Conservation (phyloP, 768 basidiomycete species). For the Collybia sordida region DNA sequence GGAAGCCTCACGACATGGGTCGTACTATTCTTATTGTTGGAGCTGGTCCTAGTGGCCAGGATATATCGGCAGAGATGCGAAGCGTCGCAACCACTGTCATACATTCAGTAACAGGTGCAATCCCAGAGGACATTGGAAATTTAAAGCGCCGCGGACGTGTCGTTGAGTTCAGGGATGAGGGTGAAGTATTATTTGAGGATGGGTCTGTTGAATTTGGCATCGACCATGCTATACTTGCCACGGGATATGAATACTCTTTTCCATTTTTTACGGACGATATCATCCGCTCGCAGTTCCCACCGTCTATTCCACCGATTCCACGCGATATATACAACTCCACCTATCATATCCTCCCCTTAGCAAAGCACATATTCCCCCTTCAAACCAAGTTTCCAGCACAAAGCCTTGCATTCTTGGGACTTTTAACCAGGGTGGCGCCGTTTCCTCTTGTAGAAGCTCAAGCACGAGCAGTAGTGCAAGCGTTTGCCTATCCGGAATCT, state of each 20-base stretch:
- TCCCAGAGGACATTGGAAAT: conserved; percentile 27
- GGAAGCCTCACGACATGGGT: conserved; percentile 46
- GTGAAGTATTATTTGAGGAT: conserved; percentile 58
- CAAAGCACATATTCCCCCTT: conserved; percentile 68
- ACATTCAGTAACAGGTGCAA: conserved; percentile 48
- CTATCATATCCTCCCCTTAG: conserved; percentile 69
- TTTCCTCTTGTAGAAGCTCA: conserved; percentile 82
- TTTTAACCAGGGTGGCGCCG: conserved; percentile 60
- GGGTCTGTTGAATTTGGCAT: conserved; percentile 53
- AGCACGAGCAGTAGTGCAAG: conserved; percentile 57
- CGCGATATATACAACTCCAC: conserved; percentile 60
- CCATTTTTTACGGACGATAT: conserved; percentile 54
- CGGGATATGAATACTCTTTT: conserved; percentile 67
- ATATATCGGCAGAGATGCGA: conserved; percentile 63
- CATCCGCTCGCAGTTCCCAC: conserved; percentile 34
- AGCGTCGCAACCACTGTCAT: conserved; percentile 44
- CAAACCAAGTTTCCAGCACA: conserved; percentile 40
- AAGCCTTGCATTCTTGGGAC: conserved; percentile 65
- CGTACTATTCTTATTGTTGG: conserved; percentile 47
- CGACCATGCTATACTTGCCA: conserved; percentile 70
- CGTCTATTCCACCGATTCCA: conserved; percentile 49
- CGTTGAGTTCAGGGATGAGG: conserved; percentile 36
- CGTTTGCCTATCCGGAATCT: conserved; percentile 49
- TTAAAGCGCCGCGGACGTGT: conserved; percentile 43
- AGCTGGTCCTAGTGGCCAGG: conserved; percentile 65